A percentile compares a stretch with the other conserved stretches of the same genome.
These are phyloP conservation scores for Misopates orontium DNA, from an alignment of 257 asterid genomes.

Conservation along the genomic window DNA sequence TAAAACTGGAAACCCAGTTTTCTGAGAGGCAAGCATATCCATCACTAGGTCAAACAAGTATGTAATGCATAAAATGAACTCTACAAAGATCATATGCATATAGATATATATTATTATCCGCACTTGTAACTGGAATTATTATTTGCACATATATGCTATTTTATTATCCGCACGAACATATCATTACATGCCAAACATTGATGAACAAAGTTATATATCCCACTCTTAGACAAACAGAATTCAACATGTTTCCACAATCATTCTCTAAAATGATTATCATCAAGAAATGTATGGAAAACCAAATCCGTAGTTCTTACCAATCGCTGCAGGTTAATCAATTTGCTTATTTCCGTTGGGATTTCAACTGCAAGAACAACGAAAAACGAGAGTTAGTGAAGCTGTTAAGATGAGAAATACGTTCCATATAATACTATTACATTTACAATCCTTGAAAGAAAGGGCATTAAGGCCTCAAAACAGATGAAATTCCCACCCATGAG, in stretches of 20 bases:
- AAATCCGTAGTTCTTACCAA: slow-evolving; percentile 58
- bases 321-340: slow-evolving; percentile 85
- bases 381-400: slow-evolving; percentile 20
- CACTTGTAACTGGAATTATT: too few species aligned
- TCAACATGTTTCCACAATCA: neutral
- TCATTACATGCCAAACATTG: neutral
- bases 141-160: too few species aligned
- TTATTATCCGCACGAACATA: neutral
- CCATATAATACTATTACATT: slow-evolving; percentile 9
- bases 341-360: slow-evolving; percentile 75
- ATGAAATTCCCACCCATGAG: neutral
- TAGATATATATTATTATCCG: neutral
- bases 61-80: neutral
- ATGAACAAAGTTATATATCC: neutral
- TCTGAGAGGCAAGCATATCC: too few species aligned
- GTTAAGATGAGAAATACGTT: slow-evolving; percentile 8
- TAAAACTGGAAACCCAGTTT: too few species aligned
- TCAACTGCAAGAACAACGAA: slow-evolving; percentile 60
- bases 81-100: neutral
- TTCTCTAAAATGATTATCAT: neutral
- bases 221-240: neutral
- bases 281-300: neutral
- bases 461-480: slow-evolving; percentile 7
- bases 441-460: slow-evolving; percentile 4
- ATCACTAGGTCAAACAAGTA: too few species aligned